A percentile compares a stretch with the other conserved stretches of the same genome.
Conservation (phyloP, 306 rosid genomes). For the Dalbergia cultrata region DNA sequence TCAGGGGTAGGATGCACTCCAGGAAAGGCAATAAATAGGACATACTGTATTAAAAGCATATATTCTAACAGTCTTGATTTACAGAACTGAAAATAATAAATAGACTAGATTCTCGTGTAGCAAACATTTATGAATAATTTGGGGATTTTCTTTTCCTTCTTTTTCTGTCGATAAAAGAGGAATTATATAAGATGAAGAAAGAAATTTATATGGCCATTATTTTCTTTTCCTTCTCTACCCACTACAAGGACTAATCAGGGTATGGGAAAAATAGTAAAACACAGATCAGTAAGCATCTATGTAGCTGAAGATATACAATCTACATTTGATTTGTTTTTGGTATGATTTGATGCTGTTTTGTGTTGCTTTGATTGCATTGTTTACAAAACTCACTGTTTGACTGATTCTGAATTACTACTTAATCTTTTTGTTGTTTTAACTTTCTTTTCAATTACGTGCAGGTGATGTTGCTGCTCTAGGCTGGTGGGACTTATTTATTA, state of each 20-base stretch:
- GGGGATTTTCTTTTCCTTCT: background rate
- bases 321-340: background rate
- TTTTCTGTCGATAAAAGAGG: too few relatives aligned
- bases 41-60: slow-evolving; percentile 23
- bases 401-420: background rate
- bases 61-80: background rate
- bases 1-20: background rate
- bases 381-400: background rate
- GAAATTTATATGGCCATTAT: too few relatives aligned
- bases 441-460: slow-evolving; percentile 52
- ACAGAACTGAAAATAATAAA: slow-evolving; percentile 1
- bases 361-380: slow-evolving; percentile 11
- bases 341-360: slow-evolving; percentile 9
- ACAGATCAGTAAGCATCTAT: background rate
- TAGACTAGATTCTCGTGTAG: background rate
- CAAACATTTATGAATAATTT: background rate
- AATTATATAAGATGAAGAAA: too few relatives aligned
- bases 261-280: too few relatives aligned
- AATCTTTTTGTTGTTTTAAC: slow-evolving; percentile 29
- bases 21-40: background rate
- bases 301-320: background rate
- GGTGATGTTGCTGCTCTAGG: slow-evolving; percentile 91
- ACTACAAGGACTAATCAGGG: too few relatives aligned
- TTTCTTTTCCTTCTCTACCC: too few relatives aligned
- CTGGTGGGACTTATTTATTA: slow-evolving; percentile 99